Evolutionary conservation across 2,329 filamentous ascomycete genomes (phyloP).

Genomic region (Ascochyta lentis): DNA sequence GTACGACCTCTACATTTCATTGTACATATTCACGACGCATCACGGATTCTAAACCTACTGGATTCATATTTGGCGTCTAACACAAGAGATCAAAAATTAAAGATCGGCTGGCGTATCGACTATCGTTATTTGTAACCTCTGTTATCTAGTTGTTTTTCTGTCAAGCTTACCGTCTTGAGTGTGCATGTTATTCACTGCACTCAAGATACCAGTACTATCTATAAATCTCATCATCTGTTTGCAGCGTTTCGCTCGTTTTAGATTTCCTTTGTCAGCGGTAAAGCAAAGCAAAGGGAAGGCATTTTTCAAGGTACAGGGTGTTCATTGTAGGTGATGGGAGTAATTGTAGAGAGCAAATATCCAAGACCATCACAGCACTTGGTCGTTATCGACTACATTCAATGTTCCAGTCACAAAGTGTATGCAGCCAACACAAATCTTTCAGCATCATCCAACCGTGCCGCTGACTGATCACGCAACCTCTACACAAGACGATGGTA

Average conservation of each 20-base stretch:
- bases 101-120: neutral
- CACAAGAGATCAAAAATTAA: neutral
- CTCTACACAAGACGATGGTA: neutral
- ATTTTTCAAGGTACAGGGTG: neutral
- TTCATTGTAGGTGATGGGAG: neutral
- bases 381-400: neutral
- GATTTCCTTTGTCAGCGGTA: constrained; percentile 2
- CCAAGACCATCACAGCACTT: neutral
- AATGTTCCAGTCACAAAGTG: neutral
- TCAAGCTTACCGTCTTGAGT: neutral
- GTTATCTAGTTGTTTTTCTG: neutral
- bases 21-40: constrained; percentile 19
- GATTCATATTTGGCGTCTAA: neutral
- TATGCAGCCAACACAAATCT: neutral
- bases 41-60: constrained; percentile 1
- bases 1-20: constrained; percentile 3
- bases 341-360: neutral
- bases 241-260: neutral
- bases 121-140: neutral
- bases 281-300: neutral
- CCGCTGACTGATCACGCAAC: neutral
- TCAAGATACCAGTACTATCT: neutral
- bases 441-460: neutral
- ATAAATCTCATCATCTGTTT: neutral
- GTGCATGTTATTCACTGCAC: neutral